Evolutionary conservation across 495 filamentous ascomycete species (phyloP), one percentile per base, ranked within the genome.

Genomic region (Daldinia caldariorum): DNA sequence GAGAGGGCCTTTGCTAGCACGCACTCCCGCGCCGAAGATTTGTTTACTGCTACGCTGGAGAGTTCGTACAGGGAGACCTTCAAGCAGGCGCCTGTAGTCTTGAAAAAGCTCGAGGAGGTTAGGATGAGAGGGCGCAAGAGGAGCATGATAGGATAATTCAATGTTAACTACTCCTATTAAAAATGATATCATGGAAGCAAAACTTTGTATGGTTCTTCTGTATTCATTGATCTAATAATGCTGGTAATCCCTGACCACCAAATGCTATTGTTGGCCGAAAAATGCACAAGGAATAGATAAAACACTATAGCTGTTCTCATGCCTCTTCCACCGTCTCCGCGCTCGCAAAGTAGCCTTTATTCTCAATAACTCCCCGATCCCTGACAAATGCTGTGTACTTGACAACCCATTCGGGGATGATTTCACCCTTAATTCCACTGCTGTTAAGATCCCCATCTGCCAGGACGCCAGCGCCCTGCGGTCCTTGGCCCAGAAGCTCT

Each of bases 381-480:
- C 91, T 92, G 32, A 97, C 92, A n/a, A 98, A 93, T 5, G 96
- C 96, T 20, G 96, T 98, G 79, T 99, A 99, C 77, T 98, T 98
- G 62, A 94, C 90, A 34, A 97, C 95, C 94, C 94, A 99, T 69
- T 93, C 89, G 13, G 95, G 94, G 68, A 87, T 83, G 50, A 99
- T 82, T 57, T 97, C 88, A 12, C 92, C 92, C 68, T 86, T 87
- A 58, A 95, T 81, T 2, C 86, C 87, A 0, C 82, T 85, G 62
- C 79, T 62, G 37, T 68, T 78, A 0, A 54, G 69, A 63, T 80
- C 66, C 76, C 81, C 63, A 78, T 84, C 66, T 78, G 87, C 88
- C 47, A 93, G 79, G n/a, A 93, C 83, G 10, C 89, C 90, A 6
- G 89, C 89, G 14, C 90, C 90, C 61, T 85, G 81, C 2, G 86